Evolutionary conservation across 2,329 filamentous ascomycete species (phyloP).

Genomic region (Alternaria triticimaculans): DNA sequence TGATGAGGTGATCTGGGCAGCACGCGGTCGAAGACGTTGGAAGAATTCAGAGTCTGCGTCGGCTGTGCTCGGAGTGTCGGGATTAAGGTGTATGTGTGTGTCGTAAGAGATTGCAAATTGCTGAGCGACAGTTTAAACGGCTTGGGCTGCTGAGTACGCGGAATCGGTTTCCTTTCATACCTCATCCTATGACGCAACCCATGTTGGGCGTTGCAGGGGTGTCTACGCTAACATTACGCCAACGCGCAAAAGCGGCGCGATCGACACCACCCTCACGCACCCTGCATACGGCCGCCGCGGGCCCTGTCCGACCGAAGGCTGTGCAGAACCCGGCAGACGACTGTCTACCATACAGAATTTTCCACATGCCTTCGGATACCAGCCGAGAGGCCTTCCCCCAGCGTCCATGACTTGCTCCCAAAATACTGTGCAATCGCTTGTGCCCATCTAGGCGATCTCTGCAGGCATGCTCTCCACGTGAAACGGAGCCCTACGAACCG

Average conservation of each 20-base stretch:
- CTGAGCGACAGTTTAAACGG: conserved; percentile 41
- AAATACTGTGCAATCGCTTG: conserved; percentile 30
- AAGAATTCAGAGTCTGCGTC: conserved; percentile 29
- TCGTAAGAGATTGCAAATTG: conserved; percentile 42
- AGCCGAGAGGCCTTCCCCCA: conserved; percentile 26
- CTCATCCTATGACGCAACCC: conserved; percentile 21
- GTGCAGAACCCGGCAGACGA: conserved; percentile 19
- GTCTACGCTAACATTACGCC: conserved; percentile 4
- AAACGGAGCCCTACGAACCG: conserved; percentile 6
- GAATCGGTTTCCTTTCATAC: conserved; percentile 36
- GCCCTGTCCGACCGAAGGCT: conserved; percentile 27
- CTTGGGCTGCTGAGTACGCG: conserved; percentile 30
- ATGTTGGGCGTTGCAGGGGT: conserved; percentile 21
- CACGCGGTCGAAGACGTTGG: conserved; percentile 37
- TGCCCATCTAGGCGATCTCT: conserved; percentile 8
- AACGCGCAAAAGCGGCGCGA: conserved; percentile 13
- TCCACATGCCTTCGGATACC: conserved; percentile 30
- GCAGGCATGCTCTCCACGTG: conserved; percentile 15
- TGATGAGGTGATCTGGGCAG: conserved; percentile 45
- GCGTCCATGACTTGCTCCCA: conserved; percentile 12
- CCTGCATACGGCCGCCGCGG: conserved; percentile 21
- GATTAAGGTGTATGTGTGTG: conserved; percentile 26
- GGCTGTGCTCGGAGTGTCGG: conserved; percentile 37
- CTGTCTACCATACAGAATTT: conserved; percentile 21
- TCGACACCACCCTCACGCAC: conserved; percentile 24